Evolutionary conservation across 83 land plant species (phyloP), one percentile per base, ranked within the genome.

Genomic region (Picea mariana): DNA sequence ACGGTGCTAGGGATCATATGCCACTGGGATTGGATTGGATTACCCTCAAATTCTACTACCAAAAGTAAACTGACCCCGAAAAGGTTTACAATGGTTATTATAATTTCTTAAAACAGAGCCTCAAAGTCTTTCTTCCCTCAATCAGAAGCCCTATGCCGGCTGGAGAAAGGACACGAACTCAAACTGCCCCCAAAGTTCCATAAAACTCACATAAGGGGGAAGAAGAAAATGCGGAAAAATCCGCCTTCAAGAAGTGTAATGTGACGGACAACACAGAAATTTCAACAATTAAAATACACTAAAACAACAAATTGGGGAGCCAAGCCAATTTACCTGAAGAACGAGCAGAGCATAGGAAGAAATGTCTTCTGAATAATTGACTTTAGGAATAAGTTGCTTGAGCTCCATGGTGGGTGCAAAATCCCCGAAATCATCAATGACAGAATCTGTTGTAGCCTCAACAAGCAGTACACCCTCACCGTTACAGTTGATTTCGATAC

Each of bases 401-500:
- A 34, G 38, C 38, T 34, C 38, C 38, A 34, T 34, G 38, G 38
- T 34, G 38, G 3, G 4, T 34, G 38, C 38, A 34, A 34, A 34
- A 34, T 34, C 3, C 38, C 38, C 2, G 2, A 34, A 34, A 34
- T 34, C 38, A 34, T 34, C 38, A 34, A 34, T 34, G 38, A 34
- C 3, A 34, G 38, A 84, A 75, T 87, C 89, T 11, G 96, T 78
- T 13, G 83, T 89, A 6, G 98, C 98, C 81, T 91, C 96, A 38
- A 95, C 94, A 73, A 95, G 90, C 82, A 95, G 85, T 18, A 90
- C 98, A 0, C 98, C 98, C 40, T 85, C 84, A 62, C 87, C 96
- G 78, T 87, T 85, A 85, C 97, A 94, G 62, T 94, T 72, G 69
- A 96, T 93, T 83, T 94, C 95, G 60, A 94, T 79, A 16, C 98